Evolutionary conservation across 2,329 filamentous ascomycete species (phyloP), one percentile per base, ranked within the genome.

Genomic region (Ophiostoma quercus): DNA sequence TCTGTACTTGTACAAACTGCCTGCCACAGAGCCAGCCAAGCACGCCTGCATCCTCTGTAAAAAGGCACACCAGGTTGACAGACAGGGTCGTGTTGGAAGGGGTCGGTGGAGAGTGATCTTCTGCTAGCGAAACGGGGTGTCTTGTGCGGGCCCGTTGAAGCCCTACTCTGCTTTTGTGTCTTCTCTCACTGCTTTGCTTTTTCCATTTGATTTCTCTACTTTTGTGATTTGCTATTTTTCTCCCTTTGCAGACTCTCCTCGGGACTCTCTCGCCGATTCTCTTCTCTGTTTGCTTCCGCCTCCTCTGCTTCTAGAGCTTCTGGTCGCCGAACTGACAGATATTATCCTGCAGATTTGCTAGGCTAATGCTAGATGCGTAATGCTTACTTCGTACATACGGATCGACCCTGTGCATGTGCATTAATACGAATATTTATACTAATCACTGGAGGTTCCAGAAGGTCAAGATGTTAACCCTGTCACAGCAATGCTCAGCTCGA

Each of bases 81-180:
- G 34, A 8, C 34, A 34, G 34, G 34, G 34, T 34, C 8, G 34
- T 34, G 34, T 8, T 34, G 60, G 2, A 25, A 11, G 37, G n/a
- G 37, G 37, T 29, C 41, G 29, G 63, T 66, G 68, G 68, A 69
- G 47, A 66, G 29, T 66, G 63, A 69, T 69, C 47, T 57, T 32
- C 47, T 37, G 25, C 29, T 69, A 67, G 34, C 63, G 47, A 29
- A 60, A 66, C 34, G 63, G 43, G 39, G 5, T 39, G 34, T 60
- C 41, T 67, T 67, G 3, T 62, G 43, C 43, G 43, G 43, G 9
- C 22, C 51, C 51, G 22, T 57, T 19, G 43, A 29, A 25, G 51
- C n/a, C 51, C 51, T 57, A 57, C 43, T 57, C 51, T 57, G 51
- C 14, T 57, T 25, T 22, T 25, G 51, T 25, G 5, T 34, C n/a